Percentiles rank a stretch among this genome's conserved stretches.
phyloP scores from a whole-genome alignment of 2,329 filamentous ascomycete species.

The Nothopassalora personata region DNA sequence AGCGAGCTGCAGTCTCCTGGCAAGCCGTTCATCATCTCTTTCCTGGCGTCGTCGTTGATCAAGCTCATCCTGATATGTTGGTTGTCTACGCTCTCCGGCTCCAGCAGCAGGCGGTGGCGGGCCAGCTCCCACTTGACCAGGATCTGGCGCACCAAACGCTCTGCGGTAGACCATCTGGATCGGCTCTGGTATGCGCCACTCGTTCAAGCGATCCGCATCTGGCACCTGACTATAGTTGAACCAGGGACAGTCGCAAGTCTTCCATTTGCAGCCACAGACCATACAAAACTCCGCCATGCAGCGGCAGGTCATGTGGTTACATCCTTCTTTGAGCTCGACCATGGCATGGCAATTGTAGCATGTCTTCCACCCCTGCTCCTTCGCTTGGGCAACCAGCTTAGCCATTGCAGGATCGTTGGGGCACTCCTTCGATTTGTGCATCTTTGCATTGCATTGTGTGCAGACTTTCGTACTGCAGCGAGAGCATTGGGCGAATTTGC shows the following conservation, averaged over 20 bases:
- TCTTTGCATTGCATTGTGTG: constrained; percentile 64
- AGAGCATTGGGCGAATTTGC: constrained; percentile 64
- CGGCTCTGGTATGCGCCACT: constrained; percentile 47
- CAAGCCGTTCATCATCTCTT: constrained; percentile 46
- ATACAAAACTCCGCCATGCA: constrained; percentile 85
- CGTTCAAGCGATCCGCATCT: constrained; percentile 52
- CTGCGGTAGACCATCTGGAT: constrained; percentile 35
- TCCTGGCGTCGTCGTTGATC: constrained; percentile 41
- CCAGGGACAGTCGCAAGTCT: constrained; percentile 74
- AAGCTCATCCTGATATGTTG: constrained; percentile 35
- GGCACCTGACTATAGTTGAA: constrained; percentile 55
- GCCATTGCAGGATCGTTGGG: constrained; percentile 64
- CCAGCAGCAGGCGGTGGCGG: constrained; percentile 5
- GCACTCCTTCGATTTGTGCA: constrained; percentile 66
- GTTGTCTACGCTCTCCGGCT: constrained; percentile 4
- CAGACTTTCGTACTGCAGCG: constrained; percentile 72
- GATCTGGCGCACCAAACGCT: constrained; percentile 22
- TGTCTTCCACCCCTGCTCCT: constrained; percentile 65
- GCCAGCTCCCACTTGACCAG: neutral
- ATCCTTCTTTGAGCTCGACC: constrained; percentile 72
- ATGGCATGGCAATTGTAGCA: constrained; percentile 69
- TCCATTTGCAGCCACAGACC: constrained; percentile 77
- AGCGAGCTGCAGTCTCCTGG: constrained; percentile 48
- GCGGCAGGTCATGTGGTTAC: constrained; percentile 79
- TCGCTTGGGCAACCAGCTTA: constrained; percentile 58